Percentiles rank a stretch among this genome's conserved stretches.
These are phyloP conservation scores for Amborella trichopoda DNA, from an alignment of 164 flowering plant species.

Conservation along the genomic window DNA sequence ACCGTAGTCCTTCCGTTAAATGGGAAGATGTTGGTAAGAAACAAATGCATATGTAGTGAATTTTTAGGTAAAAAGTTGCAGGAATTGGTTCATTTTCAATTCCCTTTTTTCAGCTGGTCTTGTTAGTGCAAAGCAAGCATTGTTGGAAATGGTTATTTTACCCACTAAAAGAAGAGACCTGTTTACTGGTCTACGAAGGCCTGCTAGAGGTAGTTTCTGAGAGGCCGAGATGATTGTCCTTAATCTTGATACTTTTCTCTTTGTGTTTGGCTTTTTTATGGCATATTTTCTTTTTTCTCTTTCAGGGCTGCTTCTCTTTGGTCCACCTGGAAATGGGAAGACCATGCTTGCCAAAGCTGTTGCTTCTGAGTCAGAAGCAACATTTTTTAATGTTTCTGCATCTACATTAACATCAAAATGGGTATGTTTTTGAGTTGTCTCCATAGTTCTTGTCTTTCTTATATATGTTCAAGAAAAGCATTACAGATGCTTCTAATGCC, in stretches of 20 bases:
- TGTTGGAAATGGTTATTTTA: slow-evolving; percentile 94
- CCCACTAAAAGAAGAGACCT: slow-evolving; percentile 93
- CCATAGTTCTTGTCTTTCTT: neutral
- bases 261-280: slow-evolving; percentile 4
- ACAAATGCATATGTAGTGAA: neutral
- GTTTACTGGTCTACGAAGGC: slow-evolving; percentile 89
- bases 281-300: neutral
- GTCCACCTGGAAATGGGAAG: slow-evolving; percentile 99
- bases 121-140: slow-evolving; percentile 86
- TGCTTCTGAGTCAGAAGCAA: slow-evolving; percentile 93
- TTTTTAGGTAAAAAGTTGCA: neutral
- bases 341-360: slow-evolving; percentile 99
- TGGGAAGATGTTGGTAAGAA: slow-evolving; percentile 96
- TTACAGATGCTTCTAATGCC: slow-evolving; percentile 5
- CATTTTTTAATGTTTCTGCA: slow-evolving; percentile 95
- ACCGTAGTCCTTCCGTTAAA: slow-evolving; percentile 91
- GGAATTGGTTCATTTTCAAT: neutral
- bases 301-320: slow-evolving; percentile 92
- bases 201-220: slow-evolving; percentile 61
- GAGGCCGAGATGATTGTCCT: neutral
- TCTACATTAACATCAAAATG: slow-evolving; percentile 97
- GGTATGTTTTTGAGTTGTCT: slow-evolving; percentile 32
- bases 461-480: neutral
- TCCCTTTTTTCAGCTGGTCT: slow-evolving; percentile 59
- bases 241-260: neutral